Percentiles rank a stretch among this genome's conserved stretches.
Evolutionary conservation across 306 rosid species (phyloP).

Genomic region (Crataegus laevigata): DNA sequence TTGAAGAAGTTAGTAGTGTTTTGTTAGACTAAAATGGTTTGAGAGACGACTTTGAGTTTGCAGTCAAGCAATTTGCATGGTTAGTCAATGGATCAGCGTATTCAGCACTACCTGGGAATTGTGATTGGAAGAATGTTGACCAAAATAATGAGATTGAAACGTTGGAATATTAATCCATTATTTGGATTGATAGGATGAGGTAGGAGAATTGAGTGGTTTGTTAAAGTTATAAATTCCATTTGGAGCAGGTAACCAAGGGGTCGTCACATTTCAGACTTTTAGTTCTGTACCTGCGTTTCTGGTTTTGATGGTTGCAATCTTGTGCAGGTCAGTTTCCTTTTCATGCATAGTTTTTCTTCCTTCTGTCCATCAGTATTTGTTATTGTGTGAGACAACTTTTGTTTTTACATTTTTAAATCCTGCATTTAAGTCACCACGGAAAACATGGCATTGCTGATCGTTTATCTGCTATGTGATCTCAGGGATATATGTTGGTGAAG

Average conservation of each 20-base stretch:
- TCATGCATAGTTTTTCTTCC: background rate
- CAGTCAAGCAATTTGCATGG: background rate
- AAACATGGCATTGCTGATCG: background rate
- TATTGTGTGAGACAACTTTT: background rate
- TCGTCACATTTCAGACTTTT: background rate
- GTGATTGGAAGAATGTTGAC: background rate
- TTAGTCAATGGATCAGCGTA: background rate
- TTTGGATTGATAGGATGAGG: background rate
- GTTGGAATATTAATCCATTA: background rate
- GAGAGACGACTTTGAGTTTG: too few relatives aligned
- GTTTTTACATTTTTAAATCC: too few relatives aligned
- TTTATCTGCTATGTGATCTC: slow-evolving; percentile 7
- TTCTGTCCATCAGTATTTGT: background rate
- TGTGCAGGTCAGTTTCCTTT: background rate
- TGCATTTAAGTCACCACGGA: slow-evolving; percentile 1
- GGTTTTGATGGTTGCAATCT: background rate
- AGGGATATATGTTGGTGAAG: slow-evolving; percentile 67
- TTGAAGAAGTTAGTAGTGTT: too few relatives aligned
- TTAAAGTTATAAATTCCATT: background rate
- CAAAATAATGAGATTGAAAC: too few relatives aligned
- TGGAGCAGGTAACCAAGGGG: background rate
- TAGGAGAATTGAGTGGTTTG: background rate
- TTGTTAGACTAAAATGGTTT: too few relatives aligned
- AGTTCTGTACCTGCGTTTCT: background rate
- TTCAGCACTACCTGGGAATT: too few relatives aligned